These are phyloP conservation scores for Gardenia jasminoides DNA, from an alignment of 257 asterid species.

Conservation along the genomic window DNA sequence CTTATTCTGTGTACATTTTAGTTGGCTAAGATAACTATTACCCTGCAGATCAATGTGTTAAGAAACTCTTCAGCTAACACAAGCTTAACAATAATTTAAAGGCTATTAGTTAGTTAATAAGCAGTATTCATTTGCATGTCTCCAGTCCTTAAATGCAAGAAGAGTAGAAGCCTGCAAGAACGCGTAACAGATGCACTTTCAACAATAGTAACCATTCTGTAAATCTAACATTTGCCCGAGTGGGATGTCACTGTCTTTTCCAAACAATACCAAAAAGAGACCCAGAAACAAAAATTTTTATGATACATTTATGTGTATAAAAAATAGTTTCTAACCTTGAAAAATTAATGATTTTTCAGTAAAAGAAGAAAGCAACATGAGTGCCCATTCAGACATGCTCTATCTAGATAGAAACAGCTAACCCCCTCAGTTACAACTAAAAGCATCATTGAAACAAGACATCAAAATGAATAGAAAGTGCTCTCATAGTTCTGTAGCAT, in stretches of 20 bases:
- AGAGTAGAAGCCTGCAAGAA: background rate
- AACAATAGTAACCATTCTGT: background rate
- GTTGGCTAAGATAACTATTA: no score
- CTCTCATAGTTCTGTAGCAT: background rate
- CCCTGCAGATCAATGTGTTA: no score
- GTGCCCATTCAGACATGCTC: background rate
- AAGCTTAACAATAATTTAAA: background rate
- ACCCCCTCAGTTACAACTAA: background rate
- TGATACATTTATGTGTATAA: background rate
- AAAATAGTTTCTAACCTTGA: background rate
- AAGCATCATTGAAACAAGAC: background rate
- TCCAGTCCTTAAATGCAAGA: background rate
- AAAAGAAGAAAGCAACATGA: background rate
- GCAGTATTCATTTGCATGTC: background rate
- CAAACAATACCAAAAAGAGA: background rate
- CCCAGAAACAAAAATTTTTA: background rate
- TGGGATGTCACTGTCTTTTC: background rate
- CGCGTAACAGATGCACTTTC: background rate
- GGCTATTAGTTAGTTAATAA: background rate
- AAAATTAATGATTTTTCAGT: background rate
- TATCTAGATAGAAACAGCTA: background rate
- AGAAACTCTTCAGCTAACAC: background rate
- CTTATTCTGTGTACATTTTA: no score
- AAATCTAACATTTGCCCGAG: background rate
- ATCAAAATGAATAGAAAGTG: background rate